These are phyloP conservation scores for Xerocomus nothofagi DNA, from an alignment of 1,284 basidiomycete genomes.

Conservation along the genomic window DNA sequence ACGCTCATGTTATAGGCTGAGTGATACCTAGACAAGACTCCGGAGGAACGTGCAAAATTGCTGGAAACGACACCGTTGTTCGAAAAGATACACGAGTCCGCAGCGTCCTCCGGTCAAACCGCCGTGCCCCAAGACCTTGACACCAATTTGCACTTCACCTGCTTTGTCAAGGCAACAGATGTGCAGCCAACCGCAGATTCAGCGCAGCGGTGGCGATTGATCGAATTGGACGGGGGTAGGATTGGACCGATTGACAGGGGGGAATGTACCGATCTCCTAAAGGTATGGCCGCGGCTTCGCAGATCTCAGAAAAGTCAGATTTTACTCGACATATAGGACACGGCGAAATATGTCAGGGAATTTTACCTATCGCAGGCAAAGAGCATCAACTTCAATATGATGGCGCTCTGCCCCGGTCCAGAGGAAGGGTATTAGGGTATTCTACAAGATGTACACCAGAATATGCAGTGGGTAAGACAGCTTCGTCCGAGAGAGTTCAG, in stretches of 20 bases:
- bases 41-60: constrained; percentile 69
- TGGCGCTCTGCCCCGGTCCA: constrained; percentile 41
- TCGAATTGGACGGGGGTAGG: constrained; percentile 83
- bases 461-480: neutral
- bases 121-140: constrained; percentile 52
- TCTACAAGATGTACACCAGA: constrained; percentile 15
- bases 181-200: constrained; percentile 26
- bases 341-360: constrained; percentile 65
- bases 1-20: constrained; percentile 5
- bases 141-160: constrained; percentile 82
- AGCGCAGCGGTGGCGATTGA: constrained; percentile 44
- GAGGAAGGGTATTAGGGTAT: constrained; percentile 10
- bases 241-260: constrained; percentile 80
- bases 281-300: constrained; percentile 38
- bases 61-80: constrained; percentile 79
- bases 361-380: constrained; percentile 57
- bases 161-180: constrained; percentile 72
- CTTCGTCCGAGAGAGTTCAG: neutral
- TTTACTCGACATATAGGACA: constrained; percentile 49
- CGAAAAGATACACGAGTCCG: constrained; percentile 68
- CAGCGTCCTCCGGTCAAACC: constrained; percentile 71
- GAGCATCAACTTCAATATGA: constrained; percentile 60
- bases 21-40: constrained; percentile 52
- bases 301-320: neutral
- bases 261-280: constrained; percentile 57